A percentile compares a stretch with the other conserved stretches of the same genome.
Evolutionary conservation across 805 yeast species (phyloP).

Genomic region (Lipomyces starkeyi): DNA sequence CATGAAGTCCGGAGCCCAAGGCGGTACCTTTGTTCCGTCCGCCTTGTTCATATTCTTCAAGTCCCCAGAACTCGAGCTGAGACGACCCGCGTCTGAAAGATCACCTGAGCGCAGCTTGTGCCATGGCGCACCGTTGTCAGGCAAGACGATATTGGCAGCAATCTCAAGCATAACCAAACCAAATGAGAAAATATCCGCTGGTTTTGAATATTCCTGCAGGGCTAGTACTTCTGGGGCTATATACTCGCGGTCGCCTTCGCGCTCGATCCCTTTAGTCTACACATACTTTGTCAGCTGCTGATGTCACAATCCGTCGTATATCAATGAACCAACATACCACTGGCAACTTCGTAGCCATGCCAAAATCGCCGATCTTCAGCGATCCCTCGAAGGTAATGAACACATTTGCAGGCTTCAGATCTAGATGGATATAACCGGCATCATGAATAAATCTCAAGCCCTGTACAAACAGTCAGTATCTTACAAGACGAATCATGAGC

Average conservation of each 20-base stretch:
- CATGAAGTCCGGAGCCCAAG: slow-evolving; percentile 88
- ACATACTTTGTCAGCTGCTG: not conserved
- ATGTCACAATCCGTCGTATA: slow-evolving; percentile 1
- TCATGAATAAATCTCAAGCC: slow-evolving; percentile 84
- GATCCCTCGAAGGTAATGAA: slow-evolving; percentile 94
- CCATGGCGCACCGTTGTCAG: slow-evolving; percentile 97
- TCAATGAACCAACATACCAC: slow-evolving; percentile 48
- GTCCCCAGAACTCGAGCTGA: slow-evolving; percentile 59
- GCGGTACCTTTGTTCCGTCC: slow-evolving; percentile 52
- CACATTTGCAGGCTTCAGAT: slow-evolving; percentile 93
- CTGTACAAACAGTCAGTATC: not conserved
- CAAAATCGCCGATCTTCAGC: slow-evolving; percentile 95
- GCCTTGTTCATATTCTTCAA: slow-evolving; percentile 46
- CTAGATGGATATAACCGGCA: slow-evolving; percentile 80
- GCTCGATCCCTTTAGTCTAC: slow-evolving; percentile 61
- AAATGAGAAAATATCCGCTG: slow-evolving; percentile 93
- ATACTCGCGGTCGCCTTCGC: slow-evolving; percentile 97
- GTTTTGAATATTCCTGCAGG: slow-evolving; percentile 79
- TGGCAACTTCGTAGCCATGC: slow-evolving; percentile 86
- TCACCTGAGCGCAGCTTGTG: slow-evolving; percentile 94
- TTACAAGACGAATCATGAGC: not conserved
- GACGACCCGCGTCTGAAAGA: slow-evolving; percentile 73
- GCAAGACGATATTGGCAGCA: slow-evolving; percentile 92
- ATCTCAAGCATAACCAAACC: slow-evolving; percentile 93
- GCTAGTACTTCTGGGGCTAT: slow-evolving; percentile 96